Evolutionary conservation across 345 rosid genomes (phyloP).

Genomic region (Lagerstroemia speciosa): DNA sequence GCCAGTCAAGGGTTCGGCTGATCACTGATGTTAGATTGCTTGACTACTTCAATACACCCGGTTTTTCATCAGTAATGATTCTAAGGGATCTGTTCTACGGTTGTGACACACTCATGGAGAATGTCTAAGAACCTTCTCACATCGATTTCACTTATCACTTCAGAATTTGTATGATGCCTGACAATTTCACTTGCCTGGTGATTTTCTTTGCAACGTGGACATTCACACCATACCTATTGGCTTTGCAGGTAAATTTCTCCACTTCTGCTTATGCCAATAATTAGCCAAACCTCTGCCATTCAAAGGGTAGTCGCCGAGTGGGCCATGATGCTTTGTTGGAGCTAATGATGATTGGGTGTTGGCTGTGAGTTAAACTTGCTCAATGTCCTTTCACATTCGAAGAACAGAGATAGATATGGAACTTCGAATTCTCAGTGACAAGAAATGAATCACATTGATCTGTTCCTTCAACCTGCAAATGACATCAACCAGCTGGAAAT

Average conservation of each 20-base stretch:
- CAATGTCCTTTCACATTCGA: no score
- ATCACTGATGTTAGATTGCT: conserved; percentile 83
- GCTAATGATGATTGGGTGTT: conserved; percentile 73
- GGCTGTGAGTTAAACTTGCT: neutral
- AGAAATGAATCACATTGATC: no score
- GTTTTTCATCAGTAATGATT: conserved; percentile 76
- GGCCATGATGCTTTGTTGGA: conserved; percentile 89
- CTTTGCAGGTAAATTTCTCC: neutral
- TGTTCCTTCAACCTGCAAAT: no score
- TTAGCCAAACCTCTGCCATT: conserved; percentile 79
- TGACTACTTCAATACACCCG: conserved; percentile 73
- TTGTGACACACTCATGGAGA: conserved; percentile 95
- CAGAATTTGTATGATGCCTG: neutral
- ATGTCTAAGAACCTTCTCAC: conserved; percentile 96
- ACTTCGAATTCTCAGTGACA: conserved; percentile 66
- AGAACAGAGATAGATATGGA: no score
- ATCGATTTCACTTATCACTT: conserved; percentile 89
- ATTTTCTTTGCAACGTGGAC: neutral
- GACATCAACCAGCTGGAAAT: no score
- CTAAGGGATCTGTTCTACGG: conserved; percentile 89
- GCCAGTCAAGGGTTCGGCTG: no score
- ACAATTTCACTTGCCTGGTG: neutral
- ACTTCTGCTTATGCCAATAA: neutral
- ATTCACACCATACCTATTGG: neutral
- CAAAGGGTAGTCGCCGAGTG: conserved; percentile 67